Evolutionary conservation across 805 yeast genomes (phyloP), one percentile per base, ranked within the genome.

Genomic region (Metschnikowia proteae): DNA sequence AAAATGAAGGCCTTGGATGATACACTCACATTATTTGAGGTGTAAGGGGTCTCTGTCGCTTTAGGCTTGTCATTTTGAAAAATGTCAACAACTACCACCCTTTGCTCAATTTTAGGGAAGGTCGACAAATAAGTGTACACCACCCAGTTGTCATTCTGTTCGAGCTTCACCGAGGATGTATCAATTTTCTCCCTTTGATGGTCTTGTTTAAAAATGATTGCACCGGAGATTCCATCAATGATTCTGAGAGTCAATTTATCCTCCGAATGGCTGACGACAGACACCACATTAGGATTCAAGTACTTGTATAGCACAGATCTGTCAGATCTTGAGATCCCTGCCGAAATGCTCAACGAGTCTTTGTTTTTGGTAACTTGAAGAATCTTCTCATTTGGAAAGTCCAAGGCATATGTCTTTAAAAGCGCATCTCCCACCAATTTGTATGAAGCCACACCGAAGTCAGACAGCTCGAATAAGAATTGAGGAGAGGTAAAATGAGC

Each of bases 91-190:
- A 86, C 89, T 11, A 76, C 81, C 10, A 94, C 60, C 57, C 83
- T 78, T 50, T 71, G 77, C 50, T 72, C 75, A 43, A 79, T 77
- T 22, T 72, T 62, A 8, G 84, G 83, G 2, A 62, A 62, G 1
- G 61, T 59, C 48, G 83, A 76, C 60, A 75, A 79, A 57, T 81
- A 84, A 0, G 91, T 71, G 60, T 86, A 84, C 8, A 88, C 74
- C 13, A 89, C 70, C 87, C 94, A 92, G 66, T 91, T 82, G 61
- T 92, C 98, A 43, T 89, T 94, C 64, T 82, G 78, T 0, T 82
- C 72, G 27, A 88, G 58, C 23, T 75, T 67, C 28, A 88, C 62
- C 1, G 76, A 68, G 1, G 44, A 66, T 7, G 65, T 64, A 8
- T 72, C 72, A 3, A 75, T 61, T 7, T 73, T 60, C 26, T 71